A percentile compares a stretch with the other conserved stretches of the same genome.
Evolutionary conservation across 768 basidiomycete genomes (phyloP).

Genomic region (Xerocomellus amylosporus): DNA sequence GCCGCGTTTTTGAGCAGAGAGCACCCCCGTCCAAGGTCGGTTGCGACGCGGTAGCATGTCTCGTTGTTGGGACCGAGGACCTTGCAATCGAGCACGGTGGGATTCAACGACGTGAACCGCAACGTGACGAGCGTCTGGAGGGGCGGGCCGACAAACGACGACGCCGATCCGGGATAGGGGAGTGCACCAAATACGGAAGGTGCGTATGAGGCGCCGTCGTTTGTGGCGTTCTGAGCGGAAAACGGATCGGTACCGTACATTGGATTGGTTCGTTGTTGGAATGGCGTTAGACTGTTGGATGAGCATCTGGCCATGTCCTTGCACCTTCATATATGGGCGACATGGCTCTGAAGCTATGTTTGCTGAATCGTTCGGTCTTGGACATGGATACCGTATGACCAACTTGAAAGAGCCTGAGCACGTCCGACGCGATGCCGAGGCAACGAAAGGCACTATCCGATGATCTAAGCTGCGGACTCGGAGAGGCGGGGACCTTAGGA

Average conservation of each 20-base stretch:
- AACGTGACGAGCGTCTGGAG: constrained; percentile 40
- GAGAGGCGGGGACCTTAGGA: not conserved
- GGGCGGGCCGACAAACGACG: constrained; percentile 24
- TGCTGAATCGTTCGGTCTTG: not conserved
- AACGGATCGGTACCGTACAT: constrained; percentile 31
- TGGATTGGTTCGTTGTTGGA: not conserved
- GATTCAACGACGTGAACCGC: constrained; percentile 50
- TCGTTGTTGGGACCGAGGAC: constrained; percentile 52
- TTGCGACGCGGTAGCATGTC: constrained; percentile 47
- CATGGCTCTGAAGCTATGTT: constrained; percentile 17
- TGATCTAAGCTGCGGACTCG: too few species aligned
- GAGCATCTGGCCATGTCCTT: not conserved
- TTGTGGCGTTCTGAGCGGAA: constrained; percentile 26
- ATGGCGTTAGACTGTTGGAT: not conserved
- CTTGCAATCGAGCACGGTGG: constrained; percentile 52
- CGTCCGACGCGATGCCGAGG: not conserved
- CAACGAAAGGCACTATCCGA: too few species aligned
- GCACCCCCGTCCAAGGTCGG: constrained; percentile 49
- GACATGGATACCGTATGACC: not conserved
- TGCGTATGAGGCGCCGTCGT: constrained; percentile 1
- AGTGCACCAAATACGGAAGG: constrained; percentile 65
- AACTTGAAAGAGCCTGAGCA: not conserved
- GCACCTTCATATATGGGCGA: constrained; percentile 12
- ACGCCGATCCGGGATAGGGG: constrained; percentile 44
- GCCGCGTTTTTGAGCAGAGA: constrained; percentile 52